phyloP scores from a whole-genome alignment of 164 flowering plant species.

The Warburgia ugandensis region DNA sequence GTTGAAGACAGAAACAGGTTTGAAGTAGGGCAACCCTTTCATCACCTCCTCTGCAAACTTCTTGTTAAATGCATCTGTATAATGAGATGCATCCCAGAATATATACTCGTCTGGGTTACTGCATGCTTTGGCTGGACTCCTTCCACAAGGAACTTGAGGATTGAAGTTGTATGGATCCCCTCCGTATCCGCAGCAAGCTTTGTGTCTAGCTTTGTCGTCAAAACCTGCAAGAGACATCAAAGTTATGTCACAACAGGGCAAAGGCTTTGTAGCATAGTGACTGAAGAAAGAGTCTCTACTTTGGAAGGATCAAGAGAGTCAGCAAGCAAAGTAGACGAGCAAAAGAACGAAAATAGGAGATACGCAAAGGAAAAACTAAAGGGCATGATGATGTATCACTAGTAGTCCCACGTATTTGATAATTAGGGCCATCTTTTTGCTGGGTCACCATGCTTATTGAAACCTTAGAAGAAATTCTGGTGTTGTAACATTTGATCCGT shows the following conservation, averaged over 20 bases:
- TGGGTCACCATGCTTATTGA: too few species aligned
- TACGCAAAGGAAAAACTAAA: too few species aligned
- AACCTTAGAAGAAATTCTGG: too few species aligned
- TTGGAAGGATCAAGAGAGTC: background rate
- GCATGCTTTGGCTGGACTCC: conserved; percentile 17
- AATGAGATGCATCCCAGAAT: conserved; percentile 23
- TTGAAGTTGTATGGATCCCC: conserved; percentile 16
- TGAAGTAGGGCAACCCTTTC: conserved; percentile 4
- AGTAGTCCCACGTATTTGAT: too few species aligned
- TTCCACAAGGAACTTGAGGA: conserved; percentile 15
- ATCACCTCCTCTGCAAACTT: conserved; percentile 14
- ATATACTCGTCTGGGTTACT: conserved; percentile 15
- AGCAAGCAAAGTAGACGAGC: background rate
- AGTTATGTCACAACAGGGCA: background rate
- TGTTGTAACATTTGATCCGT: too few species aligned
- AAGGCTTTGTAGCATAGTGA: too few species aligned
- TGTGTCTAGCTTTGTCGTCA: conserved; percentile 15
- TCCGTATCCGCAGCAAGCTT: conserved; percentile 21
- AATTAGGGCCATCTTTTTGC: too few species aligned
- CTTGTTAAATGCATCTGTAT: conserved; percentile 17
- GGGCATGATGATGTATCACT: too few species aligned
- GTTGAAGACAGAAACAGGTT: too few species aligned
- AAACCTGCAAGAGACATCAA: conserved; percentile 13
- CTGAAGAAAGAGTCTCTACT: background rate
- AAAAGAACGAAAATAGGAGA: too few species aligned